phyloP scores from a whole-genome alignment of 305 asterid species.

The Striga hermonthica region DNA sequence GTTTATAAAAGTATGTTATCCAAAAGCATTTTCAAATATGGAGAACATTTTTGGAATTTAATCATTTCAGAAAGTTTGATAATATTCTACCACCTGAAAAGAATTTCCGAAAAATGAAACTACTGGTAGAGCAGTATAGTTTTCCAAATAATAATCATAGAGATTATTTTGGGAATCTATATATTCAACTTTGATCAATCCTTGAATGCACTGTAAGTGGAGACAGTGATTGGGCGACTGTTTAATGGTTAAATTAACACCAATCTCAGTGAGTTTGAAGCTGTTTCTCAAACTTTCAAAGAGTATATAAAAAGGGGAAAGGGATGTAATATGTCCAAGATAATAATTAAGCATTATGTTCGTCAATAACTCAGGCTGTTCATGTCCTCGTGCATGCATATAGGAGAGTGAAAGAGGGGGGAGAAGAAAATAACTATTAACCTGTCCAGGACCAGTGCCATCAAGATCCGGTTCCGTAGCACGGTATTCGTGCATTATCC shows the following conservation, averaged over 20 bases:
- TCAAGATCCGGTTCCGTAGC: slow-evolving; percentile 73
- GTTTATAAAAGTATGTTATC: not conserved
- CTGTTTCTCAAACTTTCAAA: not conserved
- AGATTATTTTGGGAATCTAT: not conserved
- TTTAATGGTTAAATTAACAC: not conserved
- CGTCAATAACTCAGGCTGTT: not conserved
- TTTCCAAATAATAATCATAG: not conserved
- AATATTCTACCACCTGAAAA: not conserved
- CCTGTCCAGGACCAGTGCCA: slow-evolving; percentile 72
- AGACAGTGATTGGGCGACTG: not conserved
- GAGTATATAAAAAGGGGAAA: not conserved
- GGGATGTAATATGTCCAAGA: not conserved
- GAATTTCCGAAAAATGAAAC: not conserved
- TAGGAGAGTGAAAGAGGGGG: not conserved
- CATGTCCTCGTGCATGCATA: not conserved
- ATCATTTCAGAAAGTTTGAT: not conserved
- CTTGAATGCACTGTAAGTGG: not conserved
- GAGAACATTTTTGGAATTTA: not conserved
- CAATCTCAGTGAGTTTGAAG: not conserved
- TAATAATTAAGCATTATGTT: not conserved
- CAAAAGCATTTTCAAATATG: not conserved
- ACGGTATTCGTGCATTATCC: slow-evolving; percentile 85
- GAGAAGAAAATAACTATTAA: slow-evolving; percentile 27
- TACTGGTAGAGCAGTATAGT: not conserved
- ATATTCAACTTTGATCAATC: slow-evolving; percentile 11